Evolutionary conservation across 2,329 filamentous ascomycete genomes (phyloP), one percentile per base, ranked within the genome.

Genomic region (Sclerotinia minor): DNA sequence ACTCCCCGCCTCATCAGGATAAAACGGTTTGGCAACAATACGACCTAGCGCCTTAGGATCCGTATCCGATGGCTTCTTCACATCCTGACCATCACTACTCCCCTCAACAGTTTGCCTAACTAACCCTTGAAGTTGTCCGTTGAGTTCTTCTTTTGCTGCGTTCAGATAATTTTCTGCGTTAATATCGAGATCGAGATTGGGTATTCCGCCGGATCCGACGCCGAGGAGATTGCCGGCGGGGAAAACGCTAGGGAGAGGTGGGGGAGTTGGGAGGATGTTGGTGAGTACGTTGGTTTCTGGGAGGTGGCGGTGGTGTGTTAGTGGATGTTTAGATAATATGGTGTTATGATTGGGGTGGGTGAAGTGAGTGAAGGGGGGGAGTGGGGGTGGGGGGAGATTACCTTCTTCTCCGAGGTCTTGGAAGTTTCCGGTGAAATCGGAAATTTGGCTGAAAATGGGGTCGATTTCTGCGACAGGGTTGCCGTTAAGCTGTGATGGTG

Each of bases 1-100:
- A 38, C 50, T 61, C 5, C 59, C 59, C 15, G 29, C 59, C 8
- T 61, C 45, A 41, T 61, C 59, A 0, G 59, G 59, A 61, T 61
- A 61, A 19, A 61, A 61, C 15, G 45, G 59, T 41, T 50, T 61
- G 5, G 45, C 45, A 7, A 50, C 45, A 41, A 61, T 61, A 9
- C n/a, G 15, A 0, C 21, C 21, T 4, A 29, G 1, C 0, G 8
- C 29, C 21, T 15, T 21, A 8, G 32, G 8, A 11, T 9, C 45
- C 15, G 38, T 3, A 38, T 35, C 7, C 35, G 35, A 8, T 9
- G 35, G 13, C 13, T 41, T 17, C 38, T 13, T 15, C 1, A 2
- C 1, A 17, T 1, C 8, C 38, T 19, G 15, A 11, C 3, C 8
- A 50, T 26, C 45, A 11, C 15, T 8, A 17, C 11, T 50, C 59